phyloP scores from a whole-genome alignment of 176 grass and related monocot genomes.

The Hsuehochloa calcarea region DNA sequence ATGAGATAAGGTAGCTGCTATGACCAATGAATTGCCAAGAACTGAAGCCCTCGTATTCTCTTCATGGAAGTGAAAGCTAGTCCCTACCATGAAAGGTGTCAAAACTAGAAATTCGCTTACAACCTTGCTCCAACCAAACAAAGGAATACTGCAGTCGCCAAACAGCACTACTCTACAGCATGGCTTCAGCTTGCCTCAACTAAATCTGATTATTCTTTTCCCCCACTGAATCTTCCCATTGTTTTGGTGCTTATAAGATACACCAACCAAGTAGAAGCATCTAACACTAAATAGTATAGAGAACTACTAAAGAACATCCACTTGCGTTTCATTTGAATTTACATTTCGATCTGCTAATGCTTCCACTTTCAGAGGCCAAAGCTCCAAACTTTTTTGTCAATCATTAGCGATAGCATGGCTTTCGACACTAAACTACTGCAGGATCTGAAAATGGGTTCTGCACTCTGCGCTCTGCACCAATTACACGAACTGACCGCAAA shows the following conservation, averaged over 20 bases:
- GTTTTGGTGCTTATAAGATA: conserved; percentile 1
- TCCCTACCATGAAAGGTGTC: not conserved
- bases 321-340: not conserved
- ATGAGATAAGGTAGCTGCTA: not conserved
- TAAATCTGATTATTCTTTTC: not conserved
- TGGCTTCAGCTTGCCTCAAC: not conserved
- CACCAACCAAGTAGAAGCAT: not conserved
- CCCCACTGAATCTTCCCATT: not conserved
- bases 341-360: not conserved
- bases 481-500: not conserved
- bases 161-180: not conserved
- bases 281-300: not conserved
- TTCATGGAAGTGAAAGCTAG: not conserved
- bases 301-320: not conserved
- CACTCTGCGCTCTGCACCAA: not conserved
- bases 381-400: not conserved
- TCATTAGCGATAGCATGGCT: not conserved
- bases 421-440: conserved; percentile 1
- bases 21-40: not conserved
- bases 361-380: not conserved
- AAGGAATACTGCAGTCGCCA: not conserved
- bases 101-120: not conserved
- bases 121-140: not conserved
- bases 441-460: conserved; percentile 6
- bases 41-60: not conserved